These are phyloP conservation scores for Brassica balearica DNA, from an alignment of 441 rosid genomes.

Conservation along the genomic window DNA sequence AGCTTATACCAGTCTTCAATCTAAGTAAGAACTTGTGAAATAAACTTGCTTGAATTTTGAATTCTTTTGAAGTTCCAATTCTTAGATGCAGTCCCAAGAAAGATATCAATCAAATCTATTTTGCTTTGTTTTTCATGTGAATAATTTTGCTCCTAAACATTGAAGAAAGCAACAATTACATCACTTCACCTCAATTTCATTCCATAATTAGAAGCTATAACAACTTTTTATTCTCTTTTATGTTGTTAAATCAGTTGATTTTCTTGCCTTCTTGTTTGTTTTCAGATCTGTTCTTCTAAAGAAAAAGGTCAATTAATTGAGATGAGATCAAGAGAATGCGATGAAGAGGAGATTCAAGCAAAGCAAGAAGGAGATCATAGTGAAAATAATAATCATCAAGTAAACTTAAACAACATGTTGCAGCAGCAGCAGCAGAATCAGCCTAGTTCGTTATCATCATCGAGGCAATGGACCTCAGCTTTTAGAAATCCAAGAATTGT, in stretches of 20 bases:
- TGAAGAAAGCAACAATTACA: not conserved
- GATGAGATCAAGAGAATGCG: constrained; percentile 44
- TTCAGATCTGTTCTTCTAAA: constrained; percentile 40
- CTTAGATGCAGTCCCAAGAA: not conserved
- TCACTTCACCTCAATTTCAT: constrained; percentile 12
- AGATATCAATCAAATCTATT: constrained; percentile 19
- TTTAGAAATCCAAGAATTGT: constrained; percentile 91
- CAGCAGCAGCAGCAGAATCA: constrained; percentile 40
- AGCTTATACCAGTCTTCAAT: constrained; percentile 30
- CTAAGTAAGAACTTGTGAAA: constrained; percentile 31
- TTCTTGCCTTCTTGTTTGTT: constrained; percentile 15
- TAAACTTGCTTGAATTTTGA: not conserved
- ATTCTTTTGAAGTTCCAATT: not conserved
- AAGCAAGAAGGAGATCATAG: constrained; percentile 63
- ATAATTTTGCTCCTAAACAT: not conserved
- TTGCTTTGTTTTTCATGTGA: constrained; percentile 29
- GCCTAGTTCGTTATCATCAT: constrained; percentile 43
- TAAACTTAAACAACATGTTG: constrained; percentile 39
- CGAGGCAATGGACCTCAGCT: constrained; percentile 78
- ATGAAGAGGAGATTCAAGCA: constrained; percentile 51
- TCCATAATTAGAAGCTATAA: not conserved
- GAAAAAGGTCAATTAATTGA: not conserved
- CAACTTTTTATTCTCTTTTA: not conserved
- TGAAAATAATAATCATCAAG: constrained; percentile 37
- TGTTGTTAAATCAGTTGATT: not conserved